Percentiles rank a stretch among this genome's conserved stretches.
phyloP scores from a whole-genome alignment of 1,284 basidiomycete genomes.

The Naganishia albida region DNA sequence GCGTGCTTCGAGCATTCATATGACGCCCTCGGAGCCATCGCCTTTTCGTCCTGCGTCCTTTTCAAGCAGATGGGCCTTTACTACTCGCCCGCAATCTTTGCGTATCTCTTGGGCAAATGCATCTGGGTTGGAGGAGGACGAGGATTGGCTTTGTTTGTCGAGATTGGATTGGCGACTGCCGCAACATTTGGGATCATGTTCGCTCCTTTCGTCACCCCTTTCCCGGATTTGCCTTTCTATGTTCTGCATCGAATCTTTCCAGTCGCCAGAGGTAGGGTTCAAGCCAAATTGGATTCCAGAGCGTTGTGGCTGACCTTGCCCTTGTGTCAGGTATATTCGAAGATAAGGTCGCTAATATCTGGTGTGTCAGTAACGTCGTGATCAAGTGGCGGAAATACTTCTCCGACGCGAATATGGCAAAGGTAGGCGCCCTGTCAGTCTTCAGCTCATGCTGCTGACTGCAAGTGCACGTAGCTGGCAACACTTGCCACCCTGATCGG shows the following conservation, averaged over 20 bases:
- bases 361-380: slow-evolving; percentile 87
- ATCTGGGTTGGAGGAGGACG: slow-evolving; percentile 64
- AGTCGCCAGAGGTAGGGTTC: slow-evolving; percentile 54
- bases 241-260: slow-evolving; percentile 84
- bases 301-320: too few species aligned
- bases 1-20: slow-evolving; percentile 67
- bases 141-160: slow-evolving; percentile 70
- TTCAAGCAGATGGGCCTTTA: slow-evolving; percentile 98
- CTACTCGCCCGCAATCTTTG: slow-evolving; percentile 84
- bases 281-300: not conserved
- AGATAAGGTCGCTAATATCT: slow-evolving; percentile 95
- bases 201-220: slow-evolving; percentile 69
- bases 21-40: slow-evolving; percentile 75
- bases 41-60: slow-evolving; percentile 76
- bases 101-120: slow-evolving; percentile 80
- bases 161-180: slow-evolving; percentile 59
- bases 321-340: slow-evolving; percentile 86
- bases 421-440: slow-evolving; percentile 26
- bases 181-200: slow-evolving; percentile 70
- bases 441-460: not conserved
- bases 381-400: slow-evolving; percentile 69
- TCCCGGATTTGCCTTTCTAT: slow-evolving; percentile 61
- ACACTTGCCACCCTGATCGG: slow-evolving; percentile 47
- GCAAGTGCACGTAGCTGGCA: slow-evolving; percentile 46
- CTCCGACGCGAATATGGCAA: slow-evolving; percentile 34